Percentiles rank a stretch among this genome's conserved stretches.
Conservation (phyloP, 2,329 filamentous ascomycete species). For the Sclerotinia subarctica region DNA sequence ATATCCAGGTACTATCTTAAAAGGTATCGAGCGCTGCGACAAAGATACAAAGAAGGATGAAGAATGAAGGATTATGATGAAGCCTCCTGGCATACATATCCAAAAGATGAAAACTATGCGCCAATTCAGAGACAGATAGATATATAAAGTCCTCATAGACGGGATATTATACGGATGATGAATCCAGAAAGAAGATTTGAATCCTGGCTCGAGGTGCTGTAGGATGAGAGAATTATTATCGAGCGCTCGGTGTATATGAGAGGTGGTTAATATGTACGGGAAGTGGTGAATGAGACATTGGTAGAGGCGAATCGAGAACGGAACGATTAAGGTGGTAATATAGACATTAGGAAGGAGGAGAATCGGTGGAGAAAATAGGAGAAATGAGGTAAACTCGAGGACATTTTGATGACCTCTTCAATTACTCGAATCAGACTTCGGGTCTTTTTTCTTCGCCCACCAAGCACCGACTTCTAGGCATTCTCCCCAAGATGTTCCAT, state of each 20-base stretch:
- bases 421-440: constrained; percentile 16
- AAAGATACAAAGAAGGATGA: constrained; percentile 59
- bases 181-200: neutral
- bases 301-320: neutral
- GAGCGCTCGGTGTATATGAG: neutral
- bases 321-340: neutral
- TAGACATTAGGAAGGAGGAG: neutral
- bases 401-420: neutral
- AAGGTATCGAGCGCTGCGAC: constrained; percentile 78
- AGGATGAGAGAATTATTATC: neutral
- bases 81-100: neutral
- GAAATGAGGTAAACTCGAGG: neutral
- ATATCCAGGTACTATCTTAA: constrained; percentile 79
- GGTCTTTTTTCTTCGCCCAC: constrained; percentile 82
- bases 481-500: constrained; percentile 77
- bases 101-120: constrained; percentile 2
- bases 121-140: neutral
- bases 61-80: neutral
- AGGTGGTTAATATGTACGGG: neutral
- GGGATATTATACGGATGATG: neutral
- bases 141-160: neutral
- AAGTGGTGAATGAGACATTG: neutral
- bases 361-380: neutral
- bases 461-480: constrained; percentile 85
- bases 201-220: neutral